Evolutionary conservation across 73 alveolate species (phyloP), one percentile per base, ranked within the genome.

Genomic region (Diophrys sp.): DNA sequence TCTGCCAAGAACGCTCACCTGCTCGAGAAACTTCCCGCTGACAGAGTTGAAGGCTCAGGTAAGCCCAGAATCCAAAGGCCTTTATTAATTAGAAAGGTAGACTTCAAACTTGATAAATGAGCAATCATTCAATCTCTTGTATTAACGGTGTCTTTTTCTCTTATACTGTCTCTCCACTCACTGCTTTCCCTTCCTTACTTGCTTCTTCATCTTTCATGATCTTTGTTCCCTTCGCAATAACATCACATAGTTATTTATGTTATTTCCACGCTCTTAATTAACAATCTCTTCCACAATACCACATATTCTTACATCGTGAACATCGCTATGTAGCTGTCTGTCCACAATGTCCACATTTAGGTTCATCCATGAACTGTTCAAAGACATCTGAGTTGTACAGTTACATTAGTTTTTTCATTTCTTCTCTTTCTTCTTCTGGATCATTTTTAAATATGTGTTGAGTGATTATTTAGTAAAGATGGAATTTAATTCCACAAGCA

Each of bases 201-300:
- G 5, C 62, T 44, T 44, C 5, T 11, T 44, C 18, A 18, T 18
- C 62, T 44, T 44, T 44, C 5, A 18, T 44, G 62, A 44, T 44
- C 62, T n/a, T n/a, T 33, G 78, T 89, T 67, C 79, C 72, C 33
- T 73, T 73, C 57, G 87, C 81, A 29, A 89, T 88, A 53, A 92
- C 74, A n/a, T 87, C 93, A 34, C 99, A 96, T 26, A 90, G 76
- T 24, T 84, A 71, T 85, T 96, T 96, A 83, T 96, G 99, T 14
- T 80, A 93, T 82, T 93, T 93, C 99, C 99, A 96, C 72, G 93
- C 96, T 75, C 89, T 88, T 33, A 91, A 90, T 80, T 97, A 94
- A 79, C 99, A 97, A 67, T 97, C 99, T 79, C 97, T 94, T 54
- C 97, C 75, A 71, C 99, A 97, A 82, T 96, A 97, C 99, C 99